phyloP scores from a whole-genome alignment of 345 rosid species.

The Pistacia atlantica region DNA sequence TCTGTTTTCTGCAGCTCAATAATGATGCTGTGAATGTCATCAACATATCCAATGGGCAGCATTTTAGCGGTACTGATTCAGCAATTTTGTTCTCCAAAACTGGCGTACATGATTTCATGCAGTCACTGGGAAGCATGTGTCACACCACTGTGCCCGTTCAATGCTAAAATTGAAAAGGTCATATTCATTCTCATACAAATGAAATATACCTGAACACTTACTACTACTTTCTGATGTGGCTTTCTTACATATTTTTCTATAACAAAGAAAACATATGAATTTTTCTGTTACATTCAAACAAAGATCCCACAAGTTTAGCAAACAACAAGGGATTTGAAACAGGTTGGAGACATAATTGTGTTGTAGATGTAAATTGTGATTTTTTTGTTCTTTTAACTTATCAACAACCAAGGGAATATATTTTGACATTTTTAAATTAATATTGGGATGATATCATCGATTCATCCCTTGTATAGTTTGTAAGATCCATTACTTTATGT shows the following conservation, averaged over 20 bases:
- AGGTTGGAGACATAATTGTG: too few relatives aligned
- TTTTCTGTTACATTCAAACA: background rate
- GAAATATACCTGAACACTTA: background rate
- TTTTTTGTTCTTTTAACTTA: too few relatives aligned
- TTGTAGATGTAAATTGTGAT: background rate
- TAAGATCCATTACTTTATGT: background rate
- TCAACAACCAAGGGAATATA: too few relatives aligned
- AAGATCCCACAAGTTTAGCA: background rate
- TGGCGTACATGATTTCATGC: slow-evolving; percentile 17
- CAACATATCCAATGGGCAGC: slow-evolving; percentile 90
- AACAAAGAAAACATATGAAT: too few relatives aligned
- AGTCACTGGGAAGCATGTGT: background rate
- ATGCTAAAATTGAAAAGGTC: background rate
- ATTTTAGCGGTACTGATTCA: slow-evolving; percentile 78
- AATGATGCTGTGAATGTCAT: slow-evolving; percentile 89
- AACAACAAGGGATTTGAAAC: background rate
- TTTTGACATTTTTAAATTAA: background rate
- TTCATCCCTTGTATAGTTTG: background rate
- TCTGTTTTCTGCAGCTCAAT: slow-evolving; percentile 65
- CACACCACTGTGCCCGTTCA: background rate
- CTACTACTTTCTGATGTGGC: background rate
- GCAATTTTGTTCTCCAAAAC: slow-evolving; percentile 49
- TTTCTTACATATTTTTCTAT: background rate
- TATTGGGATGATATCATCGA: background rate
- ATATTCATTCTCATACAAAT: background rate